A percentile compares a stretch with the other conserved stretches of the same genome.
phyloP scores from a whole-genome alignment of 176 grass and related monocot species.

The Puya raimondii region DNA sequence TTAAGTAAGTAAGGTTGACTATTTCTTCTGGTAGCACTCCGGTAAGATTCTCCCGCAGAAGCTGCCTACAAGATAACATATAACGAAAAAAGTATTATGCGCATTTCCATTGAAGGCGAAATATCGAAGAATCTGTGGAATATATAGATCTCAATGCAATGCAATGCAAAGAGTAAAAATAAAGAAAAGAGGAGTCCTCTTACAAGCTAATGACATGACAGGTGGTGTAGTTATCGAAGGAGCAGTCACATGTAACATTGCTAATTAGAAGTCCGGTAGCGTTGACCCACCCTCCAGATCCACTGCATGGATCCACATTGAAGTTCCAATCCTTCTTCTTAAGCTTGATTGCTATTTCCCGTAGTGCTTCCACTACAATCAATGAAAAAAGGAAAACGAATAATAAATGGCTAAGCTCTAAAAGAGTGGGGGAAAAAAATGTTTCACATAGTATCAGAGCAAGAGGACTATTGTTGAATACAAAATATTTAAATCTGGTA shows the following conservation, averaged over 20 bases:
- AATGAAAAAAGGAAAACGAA: not conserved
- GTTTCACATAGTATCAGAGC: too few species aligned
- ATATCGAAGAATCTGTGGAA: conserved; percentile 6
- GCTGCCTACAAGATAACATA: conserved; percentile 35
- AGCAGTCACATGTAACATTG: conserved; percentile 66
- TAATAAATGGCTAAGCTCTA: conserved; percentile 5
- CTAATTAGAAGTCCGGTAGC: conserved; percentile 13
- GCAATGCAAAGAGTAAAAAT: not conserved
- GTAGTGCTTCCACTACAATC: conserved; percentile 65
- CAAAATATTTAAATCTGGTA: too few species aligned
- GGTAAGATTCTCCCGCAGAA: conserved; percentile 54
- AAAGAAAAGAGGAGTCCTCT: conserved; percentile 22
- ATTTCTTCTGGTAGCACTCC: conserved; percentile 60
- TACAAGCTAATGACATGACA: conserved; percentile 67
- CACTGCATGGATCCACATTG: conserved; percentile 51
- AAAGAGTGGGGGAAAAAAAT: not conserved
- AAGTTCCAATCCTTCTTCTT: conserved; percentile 71
- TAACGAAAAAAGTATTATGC: conserved; percentile 17
- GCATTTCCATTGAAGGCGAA: not conserved
- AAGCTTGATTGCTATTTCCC: conserved; percentile 45
- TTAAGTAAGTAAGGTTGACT: conserved; percentile 60
- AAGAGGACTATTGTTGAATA: too few species aligned
- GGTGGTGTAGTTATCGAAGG: conserved; percentile 40
- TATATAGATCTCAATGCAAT: not conserved
- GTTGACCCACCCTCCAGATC: conserved; percentile 37